A percentile compares a stretch with the other conserved stretches of the same genome.
Evolutionary conservation across 202 grass and related monocot species (phyloP).

Genomic region (Carex arenaria): DNA sequence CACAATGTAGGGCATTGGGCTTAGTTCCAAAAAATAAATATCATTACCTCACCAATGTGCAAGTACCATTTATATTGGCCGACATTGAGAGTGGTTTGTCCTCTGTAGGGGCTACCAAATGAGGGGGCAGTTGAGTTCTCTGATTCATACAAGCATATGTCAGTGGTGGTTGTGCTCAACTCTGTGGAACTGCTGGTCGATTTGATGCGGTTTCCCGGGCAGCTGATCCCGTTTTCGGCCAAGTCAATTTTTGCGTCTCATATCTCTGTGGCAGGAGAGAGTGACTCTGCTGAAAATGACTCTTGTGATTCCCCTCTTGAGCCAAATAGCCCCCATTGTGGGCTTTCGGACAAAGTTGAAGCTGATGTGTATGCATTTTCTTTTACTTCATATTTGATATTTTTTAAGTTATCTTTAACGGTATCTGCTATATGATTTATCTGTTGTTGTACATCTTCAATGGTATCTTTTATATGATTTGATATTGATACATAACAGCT

Average conservation of each 20-base stretch:
- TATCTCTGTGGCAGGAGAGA: conserved; percentile 89
- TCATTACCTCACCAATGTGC: not conserved
- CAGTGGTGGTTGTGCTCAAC: conserved; percentile 93
- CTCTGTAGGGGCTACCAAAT: conserved; percentile 69
- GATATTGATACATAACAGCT: not conserved
- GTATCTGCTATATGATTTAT: not conserved
- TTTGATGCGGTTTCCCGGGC: conserved; percentile 96
- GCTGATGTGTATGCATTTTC: conserved; percentile 48
- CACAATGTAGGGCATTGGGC: not conserved
- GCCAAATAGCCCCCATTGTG: conserved; percentile 90
- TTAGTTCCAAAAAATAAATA: not conserved
- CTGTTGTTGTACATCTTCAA: not conserved
- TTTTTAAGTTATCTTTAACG: not conserved
- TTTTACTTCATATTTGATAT: conserved; percentile 7
- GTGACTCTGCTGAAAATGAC: conserved; percentile 96
- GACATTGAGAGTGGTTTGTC: not conserved
- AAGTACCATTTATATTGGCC: not conserved
- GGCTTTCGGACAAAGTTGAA: conserved; percentile 82
- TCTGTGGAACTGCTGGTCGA: conserved; percentile 92
- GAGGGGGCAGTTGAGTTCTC: conserved; percentile 68
- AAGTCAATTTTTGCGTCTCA: conserved; percentile 97
- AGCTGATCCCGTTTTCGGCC: conserved; percentile 90
- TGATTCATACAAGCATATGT: conserved; percentile 98
- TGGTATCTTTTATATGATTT: not conserved
- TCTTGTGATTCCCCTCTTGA: conserved; percentile 99